Conservation (phyloP, 306 rosid species). For the Calophaca sinica region DNA sequence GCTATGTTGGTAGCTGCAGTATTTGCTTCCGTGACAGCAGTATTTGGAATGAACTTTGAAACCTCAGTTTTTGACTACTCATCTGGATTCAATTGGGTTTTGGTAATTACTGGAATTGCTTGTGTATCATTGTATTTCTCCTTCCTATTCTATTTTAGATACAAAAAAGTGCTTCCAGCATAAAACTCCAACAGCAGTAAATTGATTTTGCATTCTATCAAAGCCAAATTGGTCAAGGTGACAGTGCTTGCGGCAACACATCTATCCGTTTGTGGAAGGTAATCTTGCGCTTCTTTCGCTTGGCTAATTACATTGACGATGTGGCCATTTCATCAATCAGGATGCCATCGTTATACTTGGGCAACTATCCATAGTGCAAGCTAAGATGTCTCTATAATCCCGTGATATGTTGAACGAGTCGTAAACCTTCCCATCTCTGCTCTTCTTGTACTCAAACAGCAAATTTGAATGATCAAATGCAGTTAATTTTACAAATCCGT, state of each 20-base stretch:
- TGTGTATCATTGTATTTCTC: slow-evolving; percentile 63
- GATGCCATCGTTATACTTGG: slow-evolving; percentile 67
- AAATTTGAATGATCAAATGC: slow-evolving; percentile 79
- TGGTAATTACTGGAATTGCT: slow-evolving; percentile 59
- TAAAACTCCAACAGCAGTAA: slow-evolving; percentile 45
- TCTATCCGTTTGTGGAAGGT: slow-evolving; percentile 22
- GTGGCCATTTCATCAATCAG: slow-evolving; percentile 41
- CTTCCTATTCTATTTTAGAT: slow-evolving; percentile 70
- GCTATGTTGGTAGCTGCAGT: slow-evolving; percentile 83
- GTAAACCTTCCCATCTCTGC: slow-evolving; percentile 80
- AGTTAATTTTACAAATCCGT: slow-evolving; percentile 77
- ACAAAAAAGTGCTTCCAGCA: slow-evolving; percentile 74
- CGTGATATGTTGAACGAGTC: slow-evolving; percentile 76
- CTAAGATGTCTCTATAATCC: slow-evolving; percentile 83
- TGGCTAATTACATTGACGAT: slow-evolving; percentile 31
- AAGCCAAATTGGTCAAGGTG: slow-evolving; percentile 25
- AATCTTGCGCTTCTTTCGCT: slow-evolving; percentile 23
- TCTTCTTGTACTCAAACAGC: slow-evolving; percentile 89
- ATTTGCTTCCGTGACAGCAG: slow-evolving; percentile 81
- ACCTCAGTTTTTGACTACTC: slow-evolving; percentile 64
- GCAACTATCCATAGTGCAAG: slow-evolving; percentile 78
- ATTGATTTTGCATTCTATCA: slow-evolving; percentile 40
- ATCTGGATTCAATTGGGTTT: slow-evolving; percentile 67
- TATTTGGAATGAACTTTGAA: slow-evolving; percentile 88
- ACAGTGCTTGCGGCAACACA: neutral